A percentile compares a stretch with the other conserved stretches of the same genome.
These are phyloP conservation scores for Serendipita indica DNA, from an alignment of 768 basidiomycete genomes.

Conservation along the genomic window DNA sequence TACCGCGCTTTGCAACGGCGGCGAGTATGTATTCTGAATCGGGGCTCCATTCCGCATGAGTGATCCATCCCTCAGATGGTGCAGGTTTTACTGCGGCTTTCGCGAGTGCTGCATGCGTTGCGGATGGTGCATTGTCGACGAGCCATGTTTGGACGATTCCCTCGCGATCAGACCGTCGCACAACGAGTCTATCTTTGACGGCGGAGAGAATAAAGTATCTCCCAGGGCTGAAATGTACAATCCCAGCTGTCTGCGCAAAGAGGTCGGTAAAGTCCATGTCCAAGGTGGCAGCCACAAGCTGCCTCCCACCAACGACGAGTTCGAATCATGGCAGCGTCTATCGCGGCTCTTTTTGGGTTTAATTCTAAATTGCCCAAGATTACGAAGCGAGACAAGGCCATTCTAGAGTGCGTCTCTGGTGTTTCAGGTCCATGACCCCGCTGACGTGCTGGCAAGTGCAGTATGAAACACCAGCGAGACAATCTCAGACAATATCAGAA, in stretches of 20 bases:
- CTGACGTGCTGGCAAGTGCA: constrained; percentile 23
- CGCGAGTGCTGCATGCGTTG: constrained; percentile 31
- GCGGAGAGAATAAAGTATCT: constrained; percentile 76
- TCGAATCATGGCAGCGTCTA: neutral
- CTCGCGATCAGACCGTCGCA: constrained; percentile 72
- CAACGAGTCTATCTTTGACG: constrained; percentile 60
- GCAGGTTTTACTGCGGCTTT: constrained; percentile 17
- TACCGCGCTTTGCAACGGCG: constrained; percentile 53
- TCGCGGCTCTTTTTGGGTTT: constrained; percentile 16
- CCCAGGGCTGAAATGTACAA: constrained; percentile 74
- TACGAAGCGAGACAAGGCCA: constrained; percentile 84
- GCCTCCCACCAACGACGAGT: neutral
- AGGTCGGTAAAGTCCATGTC: constrained; percentile 63
- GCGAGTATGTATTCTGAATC: constrained; percentile 81
- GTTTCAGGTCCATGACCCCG: constrained; percentile 10
- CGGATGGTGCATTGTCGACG: constrained; percentile 39
- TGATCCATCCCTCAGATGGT: constrained; percentile 35
- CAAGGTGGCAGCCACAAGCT: neutral
- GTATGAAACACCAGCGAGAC: constrained; percentile 91
- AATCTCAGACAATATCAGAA: constrained; percentile 93
- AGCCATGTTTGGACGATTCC: constrained; percentile 72
- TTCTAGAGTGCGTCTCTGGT: constrained; percentile 74
- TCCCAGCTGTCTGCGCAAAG: constrained; percentile 50
- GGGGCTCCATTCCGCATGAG: constrained; percentile 71
- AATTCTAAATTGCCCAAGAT: constrained; percentile 54